Evolutionary conservation across 805 yeast species (phyloP), one percentile per base, ranked within the genome.

Genomic region (Tetrapisispora pingtungensis): DNA sequence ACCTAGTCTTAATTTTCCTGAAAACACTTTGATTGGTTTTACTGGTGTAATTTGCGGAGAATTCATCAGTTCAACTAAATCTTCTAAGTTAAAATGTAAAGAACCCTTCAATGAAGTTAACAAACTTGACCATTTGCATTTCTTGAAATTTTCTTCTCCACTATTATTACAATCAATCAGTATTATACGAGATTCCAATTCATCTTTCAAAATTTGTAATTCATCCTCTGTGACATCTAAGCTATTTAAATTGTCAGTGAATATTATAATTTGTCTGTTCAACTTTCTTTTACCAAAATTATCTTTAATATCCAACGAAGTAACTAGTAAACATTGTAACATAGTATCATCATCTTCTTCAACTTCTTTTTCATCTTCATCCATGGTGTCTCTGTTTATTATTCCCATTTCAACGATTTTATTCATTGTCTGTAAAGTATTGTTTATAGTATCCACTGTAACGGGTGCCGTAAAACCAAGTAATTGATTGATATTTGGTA

Each of bases 21-120:
- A 42, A 41, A 62, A 63, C 4, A 58, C 43, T 17, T 63, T 49
- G 7, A 61, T 55, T 6, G 67, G 65, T 38, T 57, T 60, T 2
- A 60, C 55, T 7, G 46, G 32, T 7, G 46, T 41, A 12, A 57
- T 42, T 20, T 42, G 40, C 4, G 57, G 54, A 5, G 50, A 43
- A 8, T 49, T 40, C 5, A 52, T 49, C 30, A 49, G 49, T 26
- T 45, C 22, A 8, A 52, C 34, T 33, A 62, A 43, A 10, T 53
- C 57, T 35, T 50, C 41, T 10, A 60, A 47, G 5, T 46, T 14
- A 18, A 44, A 40, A 15, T 55, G 39, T 38, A 41, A 40, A 7
- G 59, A 50, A 7, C 48, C 51, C n/a, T 51, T 49, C 15, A 50
- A 43, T 17, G 46, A 45, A 14, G 48, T 33, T 7, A 58, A 36